phyloP scores from a whole-genome alignment of 148 eudicot species.

The Linanthus parryae region DNA sequence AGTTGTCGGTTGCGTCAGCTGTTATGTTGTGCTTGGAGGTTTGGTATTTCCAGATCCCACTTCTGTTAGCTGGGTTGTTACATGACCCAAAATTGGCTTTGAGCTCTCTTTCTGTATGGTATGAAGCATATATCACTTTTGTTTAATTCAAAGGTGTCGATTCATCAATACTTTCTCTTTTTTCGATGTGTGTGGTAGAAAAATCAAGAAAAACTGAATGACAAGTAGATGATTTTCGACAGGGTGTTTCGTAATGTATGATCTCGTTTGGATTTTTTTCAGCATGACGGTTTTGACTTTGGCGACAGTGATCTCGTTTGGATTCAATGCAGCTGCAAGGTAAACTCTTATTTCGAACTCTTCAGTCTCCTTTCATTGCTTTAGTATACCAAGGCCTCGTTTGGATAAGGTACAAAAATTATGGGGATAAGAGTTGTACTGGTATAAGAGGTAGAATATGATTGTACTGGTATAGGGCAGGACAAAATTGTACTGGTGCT shows the following conservation, averaged over 20 bases:
- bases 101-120: constrained; percentile 22
- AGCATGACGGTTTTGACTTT: not conserved
- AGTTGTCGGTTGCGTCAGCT: constrained; percentile 21
- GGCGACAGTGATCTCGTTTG: not conserved
- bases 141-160: not conserved
- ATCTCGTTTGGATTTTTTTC: not conserved
- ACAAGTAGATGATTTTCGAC: too few relatives aligned
- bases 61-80: constrained; percentile 18
- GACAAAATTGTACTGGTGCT: too few relatives aligned
- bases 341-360: not conserved
- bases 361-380: not conserved
- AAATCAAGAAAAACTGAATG: not conserved
- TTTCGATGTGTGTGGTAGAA: not conserved
- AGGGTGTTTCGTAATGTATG: too few relatives aligned
- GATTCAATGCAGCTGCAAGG: constrained; percentile 5
- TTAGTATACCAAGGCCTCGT: too few relatives aligned
- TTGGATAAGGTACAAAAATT: too few relatives aligned
- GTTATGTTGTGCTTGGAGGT: constrained; percentile 26
- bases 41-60: constrained; percentile 17
- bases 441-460: too few relatives aligned
- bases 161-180: too few relatives aligned
- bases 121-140: not conserved
- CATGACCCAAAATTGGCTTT: constrained; percentile 14
- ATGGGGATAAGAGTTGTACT: too few relatives aligned
- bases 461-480: too few relatives aligned